A percentile compares a stretch with the other conserved stretches of the same genome.
These are phyloP conservation scores for Coniochaeta ligniaria DNA, from an alignment of 2,329 filamentous ascomycete genomes.

Conservation along the genomic window DNA sequence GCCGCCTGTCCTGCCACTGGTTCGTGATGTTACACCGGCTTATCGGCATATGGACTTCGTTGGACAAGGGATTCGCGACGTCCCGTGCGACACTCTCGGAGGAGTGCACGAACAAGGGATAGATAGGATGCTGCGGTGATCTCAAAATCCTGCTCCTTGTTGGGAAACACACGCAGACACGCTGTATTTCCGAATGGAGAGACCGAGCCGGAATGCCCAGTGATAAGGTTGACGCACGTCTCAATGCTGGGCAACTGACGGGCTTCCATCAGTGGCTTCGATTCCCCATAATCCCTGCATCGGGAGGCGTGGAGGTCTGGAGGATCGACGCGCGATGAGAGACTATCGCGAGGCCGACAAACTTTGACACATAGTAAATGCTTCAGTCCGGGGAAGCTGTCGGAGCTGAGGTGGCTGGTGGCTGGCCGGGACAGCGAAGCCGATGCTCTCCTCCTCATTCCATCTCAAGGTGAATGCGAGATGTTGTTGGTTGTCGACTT, in stretches of 20 bases:
- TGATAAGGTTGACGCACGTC: neutral
- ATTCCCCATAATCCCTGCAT: neutral
- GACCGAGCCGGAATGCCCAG: neutral
- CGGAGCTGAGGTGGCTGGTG: neutral
- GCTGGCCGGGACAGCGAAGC: neutral
- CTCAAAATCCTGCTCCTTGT: neutral
- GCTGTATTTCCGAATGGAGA: neutral
- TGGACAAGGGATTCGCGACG: neutral
- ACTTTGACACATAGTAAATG: neutral
- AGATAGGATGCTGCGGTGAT: neutral
- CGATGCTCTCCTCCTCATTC: neutral
- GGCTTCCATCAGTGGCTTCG: neutral
- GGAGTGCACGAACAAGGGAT: neutral
- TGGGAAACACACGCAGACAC: neutral
- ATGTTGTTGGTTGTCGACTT: too few relatives aligned
- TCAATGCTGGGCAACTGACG: neutral
- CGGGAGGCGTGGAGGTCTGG: neutral
- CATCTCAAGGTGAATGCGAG: neutral
- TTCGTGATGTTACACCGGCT: neutral
- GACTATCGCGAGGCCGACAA: too few relatives aligned
- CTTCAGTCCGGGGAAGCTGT: neutral
- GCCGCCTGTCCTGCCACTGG: neutral
- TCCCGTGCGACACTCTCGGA: neutral
- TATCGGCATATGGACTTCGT: neutral
- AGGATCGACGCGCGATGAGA: neutral